Percentiles rank a stretch among this genome's conserved stretches.
Evolutionary conservation across 164 flowering plant genomes (phyloP).

Genomic region (Aristolochia californica): DNA sequence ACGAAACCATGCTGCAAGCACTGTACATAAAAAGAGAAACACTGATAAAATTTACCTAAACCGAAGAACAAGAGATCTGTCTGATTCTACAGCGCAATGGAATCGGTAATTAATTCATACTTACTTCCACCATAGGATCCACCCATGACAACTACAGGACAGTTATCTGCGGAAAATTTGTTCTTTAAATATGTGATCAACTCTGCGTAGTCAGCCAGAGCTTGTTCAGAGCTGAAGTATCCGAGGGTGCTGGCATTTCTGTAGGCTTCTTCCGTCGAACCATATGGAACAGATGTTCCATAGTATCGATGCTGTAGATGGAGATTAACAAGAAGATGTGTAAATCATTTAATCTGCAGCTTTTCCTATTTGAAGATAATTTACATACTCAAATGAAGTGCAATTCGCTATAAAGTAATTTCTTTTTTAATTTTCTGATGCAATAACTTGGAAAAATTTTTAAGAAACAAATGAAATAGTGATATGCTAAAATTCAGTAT

Average conservation of each 20-base stretch:
- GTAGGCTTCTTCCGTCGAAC: constrained; percentile 27
- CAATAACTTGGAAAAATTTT: neutral
- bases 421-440: neutral
- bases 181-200: constrained; percentile 33
- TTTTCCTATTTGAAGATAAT: neutral
- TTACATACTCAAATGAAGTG: neutral
- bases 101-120: constrained; percentile 3
- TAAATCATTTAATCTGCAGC: neutral
- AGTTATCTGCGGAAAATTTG: constrained; percentile 25
- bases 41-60: neutral
- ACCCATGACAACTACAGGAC: constrained; percentile 57
- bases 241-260: constrained; percentile 36
- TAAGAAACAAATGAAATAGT: no score
- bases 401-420: no score
- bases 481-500: neutral
- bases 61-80: neutral
- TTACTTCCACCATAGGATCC: constrained; percentile 74
- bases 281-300: constrained; percentile 50
- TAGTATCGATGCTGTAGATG: constrained; percentile 50
- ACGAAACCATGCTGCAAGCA: constrained; percentile 70
- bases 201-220: constrained; percentile 63
- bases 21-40: constrained; percentile 15
- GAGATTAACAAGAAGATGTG: no score
- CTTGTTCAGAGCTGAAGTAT: constrained; percentile 68
- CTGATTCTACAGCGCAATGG: no score